Evolutionary conservation across 768 basidiomycete species (phyloP), one percentile per base, ranked within the genome.

Genomic region (Termitomyces sp.): DNA sequence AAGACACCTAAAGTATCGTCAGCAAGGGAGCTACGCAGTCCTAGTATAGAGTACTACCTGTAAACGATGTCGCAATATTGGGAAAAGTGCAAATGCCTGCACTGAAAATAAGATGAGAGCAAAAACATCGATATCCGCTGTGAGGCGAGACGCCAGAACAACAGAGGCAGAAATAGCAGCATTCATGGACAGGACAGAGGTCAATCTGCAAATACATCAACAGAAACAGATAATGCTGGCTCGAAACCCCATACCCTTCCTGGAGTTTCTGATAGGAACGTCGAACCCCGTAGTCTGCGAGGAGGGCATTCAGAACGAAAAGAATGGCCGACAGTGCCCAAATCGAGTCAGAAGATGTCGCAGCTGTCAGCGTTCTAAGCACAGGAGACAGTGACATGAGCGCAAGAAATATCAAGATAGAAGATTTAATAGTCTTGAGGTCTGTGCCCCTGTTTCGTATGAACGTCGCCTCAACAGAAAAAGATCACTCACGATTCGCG

Each of bases 301-400:
- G 77, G 60, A 96, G 76, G 20, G 87, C 81, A 71, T 96, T 94
- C 43, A 97, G 77, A 56, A 85, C 77, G 73, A 98, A 92, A 48
- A 98, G 83, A 56, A 81, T 80, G 4, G 92, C 91, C n/a, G 94
- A 86, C 55, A 98, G 76, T 6, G 96, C 95, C 94, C 94, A 98
- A 65, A 98, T 96, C 34, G 94, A 94, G 72, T 99, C 97, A 12
- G 92, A 92, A 43, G 96, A 97, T 4, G 96, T 98, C 31, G 96
- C 93, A 43, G 92, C 91, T 34, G 94, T 96, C 69, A 99, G 77
- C 5, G 96, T 98, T 69, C 89, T 85, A 59, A 98, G 78, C 10
- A 98, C 91, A 14, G 97, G 97, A 3, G 95, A 89, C 58, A 98
- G 80, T 15, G 94, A 88, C 78, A 97, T 86, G 62, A 99, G 82